phyloP scores from a whole-genome alignment of 495 filamentous ascomycete genomes.

The Talaromyces thailandensis region DNA sequence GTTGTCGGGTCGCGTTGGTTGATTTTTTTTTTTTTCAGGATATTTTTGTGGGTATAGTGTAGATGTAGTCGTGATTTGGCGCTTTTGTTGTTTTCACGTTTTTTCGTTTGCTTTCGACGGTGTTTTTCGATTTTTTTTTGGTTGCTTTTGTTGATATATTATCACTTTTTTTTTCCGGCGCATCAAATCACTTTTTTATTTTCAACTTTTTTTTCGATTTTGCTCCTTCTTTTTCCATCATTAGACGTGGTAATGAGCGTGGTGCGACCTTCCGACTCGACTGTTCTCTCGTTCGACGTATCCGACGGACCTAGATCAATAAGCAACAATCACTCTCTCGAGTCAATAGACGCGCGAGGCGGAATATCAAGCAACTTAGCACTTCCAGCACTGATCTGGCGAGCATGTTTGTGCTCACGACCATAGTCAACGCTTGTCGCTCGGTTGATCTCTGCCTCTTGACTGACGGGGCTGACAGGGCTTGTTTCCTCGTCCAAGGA shows the following conservation, averaged over 20 bases:
- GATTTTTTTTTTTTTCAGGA: background rate
- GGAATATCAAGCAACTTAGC: conserved; percentile 60
- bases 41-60: background rate
- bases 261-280: background rate
- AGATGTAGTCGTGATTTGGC: background rate
- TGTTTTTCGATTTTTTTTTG: background rate
- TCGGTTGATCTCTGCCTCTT: conserved; percentile 41
- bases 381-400: conserved; percentile 68
- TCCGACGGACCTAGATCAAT: background rate
- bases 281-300: background rate
- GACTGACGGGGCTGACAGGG: conserved; percentile 18
- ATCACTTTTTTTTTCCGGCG: background rate
- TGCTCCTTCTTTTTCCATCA: background rate
- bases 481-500: conserved; percentile 25
- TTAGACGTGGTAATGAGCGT: background rate
- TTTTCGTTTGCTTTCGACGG: background rate
- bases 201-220: background rate
- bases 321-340: background rate
- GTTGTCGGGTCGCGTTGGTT: background rate
- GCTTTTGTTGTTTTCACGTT: background rate
- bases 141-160: background rate
- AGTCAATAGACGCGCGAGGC: conserved; percentile 30
- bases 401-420: conserved; percentile 41
- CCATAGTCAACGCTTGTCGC: conserved; percentile 58
- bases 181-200: conserved; percentile 1